Evolutionary conservation across 768 basidiomycete species (phyloP).

Genomic region (Coprinellus micaceus): DNA sequence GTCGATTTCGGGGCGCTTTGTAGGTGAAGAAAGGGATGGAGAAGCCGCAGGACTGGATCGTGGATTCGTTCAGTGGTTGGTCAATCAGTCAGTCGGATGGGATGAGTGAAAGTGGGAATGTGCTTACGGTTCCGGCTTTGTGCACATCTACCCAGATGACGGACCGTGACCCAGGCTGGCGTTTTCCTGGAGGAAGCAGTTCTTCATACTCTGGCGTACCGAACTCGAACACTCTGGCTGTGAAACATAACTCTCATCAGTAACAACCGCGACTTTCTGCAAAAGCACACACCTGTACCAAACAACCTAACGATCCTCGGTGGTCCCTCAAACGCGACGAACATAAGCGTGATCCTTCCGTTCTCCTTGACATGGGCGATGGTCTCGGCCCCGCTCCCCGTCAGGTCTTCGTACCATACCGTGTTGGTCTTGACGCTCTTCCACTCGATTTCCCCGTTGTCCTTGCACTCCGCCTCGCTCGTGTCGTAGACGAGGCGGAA

Average conservation of each 20-base stretch:
- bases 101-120: no score
- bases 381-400: slow-evolving; percentile 57
- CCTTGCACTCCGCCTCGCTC: background rate
- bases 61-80: no score
- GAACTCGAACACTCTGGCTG: slow-evolving; percentile 55
- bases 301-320: slow-evolving; percentile 59
- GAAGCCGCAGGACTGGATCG: slow-evolving; percentile 54
- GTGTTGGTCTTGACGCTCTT: slow-evolving; percentile 29
- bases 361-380: slow-evolving; percentile 62
- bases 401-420: slow-evolving; percentile 69
- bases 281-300: slow-evolving; percentile 42
- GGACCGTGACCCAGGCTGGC: slow-evolving; percentile 53
- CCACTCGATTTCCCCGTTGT: background rate
- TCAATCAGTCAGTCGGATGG: no score
- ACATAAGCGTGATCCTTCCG: slow-evolving; percentile 57
- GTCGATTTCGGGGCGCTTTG: slow-evolving; percentile 44
- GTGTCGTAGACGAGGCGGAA: slow-evolving; percentile 41
- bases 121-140: slow-evolving; percentile 38
- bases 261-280: background rate
- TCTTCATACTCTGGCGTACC: slow-evolving; percentile 52
- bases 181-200: slow-evolving; percentile 38
- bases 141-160: slow-evolving; percentile 55
- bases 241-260: no score
- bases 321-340: slow-evolving; percentile 58
- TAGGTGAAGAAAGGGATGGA: slow-evolving; percentile 53